Base-by-base conservation (phyloP, 1,284 basidiomycete species). In the Cryptococcus sp. region DNA sequence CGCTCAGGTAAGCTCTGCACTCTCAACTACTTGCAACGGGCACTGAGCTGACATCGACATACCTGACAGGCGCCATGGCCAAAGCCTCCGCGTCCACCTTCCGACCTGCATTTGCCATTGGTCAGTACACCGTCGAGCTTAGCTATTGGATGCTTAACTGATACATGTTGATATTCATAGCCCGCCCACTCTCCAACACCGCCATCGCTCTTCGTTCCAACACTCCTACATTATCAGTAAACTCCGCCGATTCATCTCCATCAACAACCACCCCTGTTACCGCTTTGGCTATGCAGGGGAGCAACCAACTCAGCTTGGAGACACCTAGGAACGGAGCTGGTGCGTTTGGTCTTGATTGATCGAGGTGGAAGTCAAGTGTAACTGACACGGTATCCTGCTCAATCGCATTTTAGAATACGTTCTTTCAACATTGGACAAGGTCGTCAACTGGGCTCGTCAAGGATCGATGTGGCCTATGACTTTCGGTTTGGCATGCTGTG, bases 401-500 rank as follows among this genome's bases (percentile, higher is more conserved):
- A 2, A 34, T 34, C 29, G 13, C 8, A 34, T 34, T 52, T 22
- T 80, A 91, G 95, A 99, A 80, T 99, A 98, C 83, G 93, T 97
- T 0, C 83, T 99, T 45, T 92, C 93, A 1, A 95, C 93, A 0
- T 81, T 97, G 59, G 95, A 99, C 82, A 98, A 98, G 82, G 85
- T 99, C 45, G 90, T 89, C 70, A 99, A 99, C 79, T 99, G 95
- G 95, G 94, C 89, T 16, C 84, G 95, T 58, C 94, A 98, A 80
- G 89, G 95, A 57, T 96, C 92, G 34, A 95, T 98, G 87, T 99
- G 96, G 96, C 96, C 96, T 45, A 96, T 99, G 93, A 98, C 94
- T 48, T 97, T 79, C 89, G 93, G 93, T 80, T 86, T 99, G 55
- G 95, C 96, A 3, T 99, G 95, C 80, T 99, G 95, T 79, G 96